These are phyloP conservation scores for Tricholoma saponaceum DNA, from an alignment of 768 basidiomycete genomes.

Conservation along the genomic window DNA sequence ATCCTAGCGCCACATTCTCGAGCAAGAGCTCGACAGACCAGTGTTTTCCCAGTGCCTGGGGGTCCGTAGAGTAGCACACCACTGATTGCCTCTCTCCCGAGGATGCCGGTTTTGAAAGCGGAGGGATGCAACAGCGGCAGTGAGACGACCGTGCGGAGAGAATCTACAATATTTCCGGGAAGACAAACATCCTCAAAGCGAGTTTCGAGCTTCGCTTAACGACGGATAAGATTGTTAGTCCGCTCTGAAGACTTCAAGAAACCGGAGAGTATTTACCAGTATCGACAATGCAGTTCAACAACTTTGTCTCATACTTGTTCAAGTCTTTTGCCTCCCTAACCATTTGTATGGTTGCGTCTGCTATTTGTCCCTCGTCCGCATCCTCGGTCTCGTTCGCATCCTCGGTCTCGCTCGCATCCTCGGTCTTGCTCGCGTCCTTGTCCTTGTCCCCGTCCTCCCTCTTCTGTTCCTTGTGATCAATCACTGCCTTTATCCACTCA, in stretches of 20 bases:
- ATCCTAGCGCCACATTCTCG: too few relatives aligned
- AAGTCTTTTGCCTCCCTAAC: slow-evolving; percentile 6
- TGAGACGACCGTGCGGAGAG: slow-evolving; percentile 12
- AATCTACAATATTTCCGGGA: slow-evolving; percentile 6
- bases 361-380: neutral
- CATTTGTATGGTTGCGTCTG: slow-evolving; percentile 5
- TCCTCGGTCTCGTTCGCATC: too few relatives aligned
- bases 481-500: too few relatives aligned
- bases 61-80: slow-evolving; percentile 53
- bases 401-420: too few relatives aligned
- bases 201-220: slow-evolving; percentile 10
- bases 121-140: slow-evolving; percentile 11
- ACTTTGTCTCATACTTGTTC: slow-evolving; percentile 5
- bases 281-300: slow-evolving; percentile 12
- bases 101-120: slow-evolving; percentile 32
- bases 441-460: slow-evolving; percentile 1
- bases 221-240: neutral
- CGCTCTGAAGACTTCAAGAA: neutral
- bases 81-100: slow-evolving; percentile 54
- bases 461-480: neutral
- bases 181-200: slow-evolving; percentile 14
- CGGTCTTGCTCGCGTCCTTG: too few relatives aligned
- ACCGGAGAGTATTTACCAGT: slow-evolving; percentile 2
- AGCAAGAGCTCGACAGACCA: slow-evolving; percentile 51
- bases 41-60: slow-evolving; percentile 49